Evolutionary conservation across 2,329 filamentous ascomycete species (phyloP).

Genomic region (Xylariomycetidae sp.): DNA sequence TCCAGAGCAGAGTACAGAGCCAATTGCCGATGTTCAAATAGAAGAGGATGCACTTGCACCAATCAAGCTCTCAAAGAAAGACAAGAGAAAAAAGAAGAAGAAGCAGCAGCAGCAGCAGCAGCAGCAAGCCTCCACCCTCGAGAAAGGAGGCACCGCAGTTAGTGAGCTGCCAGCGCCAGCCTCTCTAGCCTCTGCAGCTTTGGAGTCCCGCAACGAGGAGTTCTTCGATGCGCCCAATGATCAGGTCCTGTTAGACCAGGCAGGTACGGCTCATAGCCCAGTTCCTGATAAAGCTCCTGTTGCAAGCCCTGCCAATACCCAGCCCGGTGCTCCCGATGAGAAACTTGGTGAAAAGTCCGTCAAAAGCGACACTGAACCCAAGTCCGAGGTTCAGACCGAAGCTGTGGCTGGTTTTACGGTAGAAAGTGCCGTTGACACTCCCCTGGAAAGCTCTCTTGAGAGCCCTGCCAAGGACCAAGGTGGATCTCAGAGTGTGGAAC

Average conservation of each 20-base stretch:
- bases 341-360: too few relatives aligned
- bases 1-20: constrained; percentile 1
- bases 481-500: too few relatives aligned
- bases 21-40: neutral
- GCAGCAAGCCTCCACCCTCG: neutral
- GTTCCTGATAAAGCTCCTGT: too few relatives aligned
- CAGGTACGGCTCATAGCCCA: neutral
- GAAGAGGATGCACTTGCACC: constrained; percentile 3
- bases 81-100: constrained; percentile 11
- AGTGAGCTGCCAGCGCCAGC: constrained; percentile 1
- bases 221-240: constrained; percentile 8
- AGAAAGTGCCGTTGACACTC: too few relatives aligned
- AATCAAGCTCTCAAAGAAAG: constrained; percentile 19
- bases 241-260: too few relatives aligned
- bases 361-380: too few relatives aligned
- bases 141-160: neutral
- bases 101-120: neutral
- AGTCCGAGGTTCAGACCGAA: too few relatives aligned
- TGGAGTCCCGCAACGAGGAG: constrained; percentile 7
- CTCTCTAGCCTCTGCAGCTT: constrained; percentile 1
- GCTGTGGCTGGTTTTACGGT: too few relatives aligned
- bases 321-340: too few relatives aligned
- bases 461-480: too few relatives aligned
- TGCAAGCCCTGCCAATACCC: too few relatives aligned
- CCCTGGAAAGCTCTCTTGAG: too few relatives aligned